Evolutionary conservation across 306 rosid species (phyloP).

Genomic region (Prunus campanulata): DNA sequence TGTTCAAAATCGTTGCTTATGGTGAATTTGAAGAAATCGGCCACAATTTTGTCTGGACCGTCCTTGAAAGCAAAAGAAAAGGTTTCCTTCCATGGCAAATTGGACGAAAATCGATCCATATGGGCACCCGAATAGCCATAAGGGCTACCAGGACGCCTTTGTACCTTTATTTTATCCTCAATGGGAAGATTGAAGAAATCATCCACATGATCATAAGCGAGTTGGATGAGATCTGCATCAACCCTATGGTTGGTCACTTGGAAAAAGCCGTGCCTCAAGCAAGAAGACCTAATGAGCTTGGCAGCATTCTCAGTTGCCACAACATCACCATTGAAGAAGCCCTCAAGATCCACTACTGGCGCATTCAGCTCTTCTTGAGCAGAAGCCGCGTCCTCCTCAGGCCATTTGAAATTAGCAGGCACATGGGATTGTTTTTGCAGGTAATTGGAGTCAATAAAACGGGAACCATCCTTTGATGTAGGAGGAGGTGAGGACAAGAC

Average conservation of each 20-base stretch:
- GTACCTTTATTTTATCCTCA: constrained; percentile 26
- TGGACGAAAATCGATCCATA: constrained; percentile 64
- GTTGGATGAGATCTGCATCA: constrained; percentile 28
- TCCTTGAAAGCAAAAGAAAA: constrained; percentile 51
- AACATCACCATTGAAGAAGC: constrained; percentile 48
- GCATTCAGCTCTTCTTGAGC: constrained; percentile 44
- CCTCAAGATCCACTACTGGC: constrained; percentile 55
- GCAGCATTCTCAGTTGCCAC: constrained; percentile 32
- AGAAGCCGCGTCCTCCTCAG: constrained; percentile 36
- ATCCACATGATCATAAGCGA: constrained; percentile 42
- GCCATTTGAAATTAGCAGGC: constrained; percentile 55
- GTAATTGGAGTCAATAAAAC: background rate
- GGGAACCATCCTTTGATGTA: background rate
- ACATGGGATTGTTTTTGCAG: constrained; percentile 24
- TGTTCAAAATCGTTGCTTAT: constrained; percentile 46
- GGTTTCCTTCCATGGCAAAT: constrained; percentile 86
- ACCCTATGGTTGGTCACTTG: constrained; percentile 72
- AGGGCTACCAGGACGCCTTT: constrained; percentile 25
- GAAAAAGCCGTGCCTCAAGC: constrained; percentile 68
- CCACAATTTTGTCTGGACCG: constrained; percentile 23
- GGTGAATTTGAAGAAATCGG: constrained; percentile 43
- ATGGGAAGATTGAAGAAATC: constrained; percentile 55
- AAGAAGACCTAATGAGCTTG: constrained; percentile 40
- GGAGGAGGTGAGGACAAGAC: background rate
- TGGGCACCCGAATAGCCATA: constrained; percentile 72